A percentile compares a stretch with the other conserved stretches of the same genome.
phyloP scores from a whole-genome alignment of 164 flowering plant species.

The Dillenia turbinata region DNA sequence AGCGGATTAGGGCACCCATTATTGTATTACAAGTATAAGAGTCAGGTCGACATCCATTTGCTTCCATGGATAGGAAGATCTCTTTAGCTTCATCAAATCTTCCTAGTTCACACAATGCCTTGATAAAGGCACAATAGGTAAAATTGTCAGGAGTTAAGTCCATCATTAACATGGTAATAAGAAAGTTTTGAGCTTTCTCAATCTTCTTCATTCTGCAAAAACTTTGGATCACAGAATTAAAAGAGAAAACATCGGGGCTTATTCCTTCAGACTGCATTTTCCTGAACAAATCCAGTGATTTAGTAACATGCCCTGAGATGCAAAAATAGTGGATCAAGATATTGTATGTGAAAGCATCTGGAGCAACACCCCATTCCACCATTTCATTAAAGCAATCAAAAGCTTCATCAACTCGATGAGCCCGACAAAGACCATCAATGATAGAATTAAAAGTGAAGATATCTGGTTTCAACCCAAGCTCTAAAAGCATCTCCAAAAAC shows the following conservation, averaged over 20 bases:
- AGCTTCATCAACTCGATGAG: constrained; percentile 53
- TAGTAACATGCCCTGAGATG: constrained; percentile 47
- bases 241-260: constrained; percentile 57
- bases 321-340: constrained; percentile 67
- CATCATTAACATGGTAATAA: constrained; percentile 50
- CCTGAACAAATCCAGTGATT: constrained; percentile 43
- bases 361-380: constrained; percentile 75
- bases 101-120: constrained; percentile 41
- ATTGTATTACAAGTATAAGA: constrained; percentile 40
- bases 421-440: constrained; percentile 77
- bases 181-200: constrained; percentile 52
- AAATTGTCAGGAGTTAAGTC: constrained; percentile 65
- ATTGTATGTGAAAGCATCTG: constrained; percentile 66
- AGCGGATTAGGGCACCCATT: constrained; percentile 26
- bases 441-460: constrained; percentile 74
- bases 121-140: constrained; percentile 58
- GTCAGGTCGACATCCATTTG: constrained; percentile 62
- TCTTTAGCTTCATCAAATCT: constrained; percentile 62
- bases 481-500: constrained; percentile 55
- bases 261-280: constrained; percentile 63
- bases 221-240: constrained; percentile 67
- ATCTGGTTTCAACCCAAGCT: constrained; percentile 67
- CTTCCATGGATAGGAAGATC: constrained; percentile 53
- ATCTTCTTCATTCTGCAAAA: constrained; percentile 56
- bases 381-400: constrained; percentile 75